These are phyloP conservation scores for Metschnikowia arizonensis DNA, from an alignment of 805 yeast species.

Conservation along the genomic window DNA sequence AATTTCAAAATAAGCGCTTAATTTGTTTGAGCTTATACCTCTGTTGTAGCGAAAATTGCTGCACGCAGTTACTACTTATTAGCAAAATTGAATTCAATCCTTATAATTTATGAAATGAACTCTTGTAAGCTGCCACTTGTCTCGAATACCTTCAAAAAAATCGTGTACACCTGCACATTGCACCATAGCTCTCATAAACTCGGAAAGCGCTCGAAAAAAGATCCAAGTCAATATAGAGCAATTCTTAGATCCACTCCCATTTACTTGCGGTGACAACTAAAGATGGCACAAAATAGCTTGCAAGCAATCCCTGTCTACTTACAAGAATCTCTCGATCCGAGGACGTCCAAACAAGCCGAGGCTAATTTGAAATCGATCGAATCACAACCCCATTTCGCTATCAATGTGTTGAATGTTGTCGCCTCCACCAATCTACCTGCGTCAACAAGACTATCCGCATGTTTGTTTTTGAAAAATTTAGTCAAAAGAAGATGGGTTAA, in stretches of 20 bases:
- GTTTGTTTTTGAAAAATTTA: slow-evolving; percentile 85
- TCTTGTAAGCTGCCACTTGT: neutral
- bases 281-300: slow-evolving; percentile 35
- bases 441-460: slow-evolving; percentile 77
- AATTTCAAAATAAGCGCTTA: slow-evolving; percentile 14
- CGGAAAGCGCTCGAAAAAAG: slow-evolving; percentile 6
- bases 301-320: slow-evolving; percentile 52
- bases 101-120: neutral
- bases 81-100: neutral
- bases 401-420: slow-evolving; percentile 70
- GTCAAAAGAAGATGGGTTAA: slow-evolving; percentile 84
- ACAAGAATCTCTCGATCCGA: slow-evolving; percentile 62
- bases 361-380: slow-evolving; percentile 60
- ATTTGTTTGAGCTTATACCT: neutral
- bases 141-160: neutral
- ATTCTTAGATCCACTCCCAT: slow-evolving; percentile 10
- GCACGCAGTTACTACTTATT: neutral
- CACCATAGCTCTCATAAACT: neutral
- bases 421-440: slow-evolving; percentile 53
- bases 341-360: slow-evolving; percentile 65
- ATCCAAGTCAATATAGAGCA: slow-evolving; percentile 6
- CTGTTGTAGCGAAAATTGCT: slow-evolving; percentile 1
- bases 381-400: slow-evolving; percentile 65
- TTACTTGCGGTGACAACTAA: neutral
- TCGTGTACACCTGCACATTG: slow-evolving; percentile 3